These are phyloP conservation scores for Eragrostis curvula DNA, from an alignment of 176 grass and related monocot genomes.

Conservation along the genomic window DNA sequence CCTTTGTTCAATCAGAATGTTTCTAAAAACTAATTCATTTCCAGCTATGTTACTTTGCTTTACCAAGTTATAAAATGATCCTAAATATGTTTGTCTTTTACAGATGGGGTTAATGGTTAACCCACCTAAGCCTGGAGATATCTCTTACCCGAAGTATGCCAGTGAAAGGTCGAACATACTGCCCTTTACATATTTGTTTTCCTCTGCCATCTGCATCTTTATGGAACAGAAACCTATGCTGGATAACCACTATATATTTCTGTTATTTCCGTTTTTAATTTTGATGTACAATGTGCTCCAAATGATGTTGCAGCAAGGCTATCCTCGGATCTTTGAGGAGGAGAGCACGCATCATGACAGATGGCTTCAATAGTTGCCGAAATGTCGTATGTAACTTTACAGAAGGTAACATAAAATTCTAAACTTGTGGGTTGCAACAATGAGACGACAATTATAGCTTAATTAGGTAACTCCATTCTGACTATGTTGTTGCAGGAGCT, in stretches of 20 bases:
- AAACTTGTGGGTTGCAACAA: not conserved
- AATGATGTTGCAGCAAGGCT: conserved; percentile 66
- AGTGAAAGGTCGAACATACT: conserved; percentile 75
- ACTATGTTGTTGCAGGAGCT: conserved; percentile 68
- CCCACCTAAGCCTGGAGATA: conserved; percentile 94
- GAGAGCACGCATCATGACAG: conserved; percentile 95
- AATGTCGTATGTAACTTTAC: conserved; percentile 98
- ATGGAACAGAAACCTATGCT: not conserved
- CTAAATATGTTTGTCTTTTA: conserved; percentile 29
- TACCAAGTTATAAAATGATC: conserved; percentile 27
- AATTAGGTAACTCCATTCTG: not conserved
- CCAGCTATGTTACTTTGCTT: conserved; percentile 2
- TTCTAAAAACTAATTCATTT: conserved; percentile 28
- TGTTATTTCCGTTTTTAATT: not conserved
- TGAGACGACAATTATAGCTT: not conserved
- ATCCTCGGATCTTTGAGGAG: conserved; percentile 85
- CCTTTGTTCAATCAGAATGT: not conserved
- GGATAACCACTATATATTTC: conserved; percentile 4
- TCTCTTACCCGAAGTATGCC: conserved; percentile 81
- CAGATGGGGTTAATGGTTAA: conserved; percentile 99
- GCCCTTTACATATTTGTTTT: not conserved
- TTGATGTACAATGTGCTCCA: conserved; percentile 40
- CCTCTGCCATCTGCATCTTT: conserved; percentile 27
- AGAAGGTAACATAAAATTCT: conserved; percentile 62
- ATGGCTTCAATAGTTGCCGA: conserved; percentile 98